Evolutionary conservation across 2,329 filamentous ascomycete species (phyloP), one percentile per base, ranked within the genome.

Genomic region (Exophiala calicioides): DNA sequence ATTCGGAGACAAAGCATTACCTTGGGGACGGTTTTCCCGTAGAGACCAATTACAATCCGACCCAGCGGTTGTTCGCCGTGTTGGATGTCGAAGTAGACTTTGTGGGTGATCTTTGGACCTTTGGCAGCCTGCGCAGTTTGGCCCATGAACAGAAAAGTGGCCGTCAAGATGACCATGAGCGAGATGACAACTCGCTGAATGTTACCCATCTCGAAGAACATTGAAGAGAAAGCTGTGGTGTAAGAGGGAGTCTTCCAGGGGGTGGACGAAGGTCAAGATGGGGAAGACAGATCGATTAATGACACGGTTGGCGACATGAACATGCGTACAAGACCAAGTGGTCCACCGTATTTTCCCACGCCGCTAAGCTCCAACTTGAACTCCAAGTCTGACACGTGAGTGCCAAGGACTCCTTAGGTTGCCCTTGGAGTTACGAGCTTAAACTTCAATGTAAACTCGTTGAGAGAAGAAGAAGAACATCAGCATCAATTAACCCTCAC

Each of bases 31-130:
- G 81, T 84, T 72, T 82, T 83, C 66, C 81, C 81, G 61, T 85
- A 85, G 40, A 85, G 73, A 56, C 81, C 81, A 20, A 85, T 75
- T 32, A 82, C 78, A 60, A 85, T 73, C 44, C 80, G 70, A 35
- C 81, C 81, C 41, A 84, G 57, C 20, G 75, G 65, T 64, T 84
- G 75, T 56, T 81, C 81, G 50, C 78, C 81, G 65, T 84, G 78
- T 57, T 77, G 70, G 47, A 85, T 80, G 60, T 85, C 81, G 57
- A 85, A 84, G 68, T 77, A 85, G 61, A 85, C 80, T 78, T 76
- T 95, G 78, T 88, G 78, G 62, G 90, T 96, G 76, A 96, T 91
- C 82, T 93, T 94, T 55, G 89, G 91, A 35, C 93, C 91, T 76
- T 91, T 89, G 58, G 76, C 76, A 44, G 87, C 86, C 60, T 86